Base-by-base conservation (phyloP, 163 green algal genomes). In the Scenedesmus sp. region DNA sequence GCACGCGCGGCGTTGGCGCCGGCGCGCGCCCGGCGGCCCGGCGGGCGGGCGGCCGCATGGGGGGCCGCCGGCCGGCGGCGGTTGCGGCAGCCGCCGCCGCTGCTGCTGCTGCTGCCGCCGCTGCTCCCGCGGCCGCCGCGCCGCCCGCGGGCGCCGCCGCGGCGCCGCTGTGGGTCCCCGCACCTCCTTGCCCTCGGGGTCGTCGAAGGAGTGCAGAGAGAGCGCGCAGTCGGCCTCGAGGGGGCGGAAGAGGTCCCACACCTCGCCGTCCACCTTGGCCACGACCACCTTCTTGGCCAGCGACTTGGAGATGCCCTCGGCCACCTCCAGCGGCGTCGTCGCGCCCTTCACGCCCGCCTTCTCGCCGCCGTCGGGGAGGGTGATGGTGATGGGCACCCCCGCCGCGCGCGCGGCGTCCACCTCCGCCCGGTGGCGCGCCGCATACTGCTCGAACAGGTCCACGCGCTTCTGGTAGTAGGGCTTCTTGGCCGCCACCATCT, bases 311-410 rank as follows among this genome's bases (percentile, higher is more conserved):
- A 99, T 95, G 20, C 77, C 72, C 18, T 90, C 93, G 28, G 96
- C 96, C 42, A 99, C 87, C 70, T 99, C 96, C 85, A 98, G 87
- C 0, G 96, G 96, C 0, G 94, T 98, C 39, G 96, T 98, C 2
- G 94, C 90, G 22, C 87, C 89, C 78, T 91, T 90, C 14, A 98
- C 72, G 18, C 73, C 95, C 0, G 78, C 26, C 57, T 87, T 88
- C 50, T 88, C 83, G 14, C 74, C 81, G 22, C 94, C 93, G 73
- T 98, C 91, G 9, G 93, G 92, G 83, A 98, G 67, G 3, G 86
- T 91, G 28, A 98, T 81, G 34, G 84, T 93, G 85, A 99, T 96
- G 14, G 83, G 48, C 42, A 86, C 87, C 18, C 81, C 84, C 17
- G 87, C 87, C 42, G 71, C 84, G 57, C 88, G 88, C 0, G 95